Base-by-base conservation (phyloP, 805 yeast species). In the Lachancea sp. region DNA sequence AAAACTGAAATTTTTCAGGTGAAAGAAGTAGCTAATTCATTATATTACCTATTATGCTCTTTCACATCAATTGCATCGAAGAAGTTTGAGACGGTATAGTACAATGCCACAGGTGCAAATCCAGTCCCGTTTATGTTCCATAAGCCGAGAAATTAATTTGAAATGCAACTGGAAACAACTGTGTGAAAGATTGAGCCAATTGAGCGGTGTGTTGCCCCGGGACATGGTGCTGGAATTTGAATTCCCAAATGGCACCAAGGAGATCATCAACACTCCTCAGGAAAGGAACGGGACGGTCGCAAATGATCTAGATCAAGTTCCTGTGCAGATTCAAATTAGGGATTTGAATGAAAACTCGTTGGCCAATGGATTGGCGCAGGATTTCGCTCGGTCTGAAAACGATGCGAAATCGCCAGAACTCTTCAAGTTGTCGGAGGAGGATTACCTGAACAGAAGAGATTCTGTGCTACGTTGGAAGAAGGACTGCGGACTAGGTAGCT, bases 401-500 rank as follows among this genome's bases (percentile, higher is more conserved):
- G 34, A 22, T 3, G 30, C 34, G 2, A 13, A 40, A 16, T 55
- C 18, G 6, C 15, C 35, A 11, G 16, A 11, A 17, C 30, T 12
- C 16, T 32, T 51, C 33, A 35, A 43, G 25, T 42, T 57, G 21
- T 45, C 56, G 11, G 63, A 55, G 19, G 58, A 56, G 29, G 60
- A 51, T n/a, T 60, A 89, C 58, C 78, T 71, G 22, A 65, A 65
- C 34, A 69, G 83, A 43, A 38, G 61, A 3, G 76, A 81, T 40
- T 71, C 90, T 0, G 94, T 85, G 2, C 69, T 80, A 41, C 72
- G 71, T 41, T 89, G 96, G 95, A 90, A 89, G 58, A 70, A 72
- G 42, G 66, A 70, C 22, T 72, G 83, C 47, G 62, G 75, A 42
- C 63, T 86, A 19, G 96, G 97, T 0, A 67, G 89, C 37, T 88